Percentiles rank a stretch among this genome's conserved stretches.
phyloP scores from a whole-genome alignment of 805 yeast species.

The Blastobotrys terrestris region DNA sequence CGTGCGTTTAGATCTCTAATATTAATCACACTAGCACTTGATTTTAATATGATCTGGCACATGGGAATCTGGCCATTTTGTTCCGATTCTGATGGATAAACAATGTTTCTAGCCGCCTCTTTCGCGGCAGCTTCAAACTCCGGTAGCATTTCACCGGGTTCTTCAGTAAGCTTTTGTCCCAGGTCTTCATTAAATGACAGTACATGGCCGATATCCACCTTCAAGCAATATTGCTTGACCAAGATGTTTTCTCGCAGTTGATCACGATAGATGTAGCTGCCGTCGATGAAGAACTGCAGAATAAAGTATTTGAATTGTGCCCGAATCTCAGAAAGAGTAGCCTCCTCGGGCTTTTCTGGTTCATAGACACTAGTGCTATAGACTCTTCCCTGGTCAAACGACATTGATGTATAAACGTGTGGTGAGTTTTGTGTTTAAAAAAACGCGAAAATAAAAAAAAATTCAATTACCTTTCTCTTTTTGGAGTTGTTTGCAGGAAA shows the following conservation, averaged over 20 bases:
- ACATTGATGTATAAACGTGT: slow-evolving; percentile 23
- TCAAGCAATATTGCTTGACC: slow-evolving; percentile 63
- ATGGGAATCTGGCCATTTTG: slow-evolving; percentile 52
- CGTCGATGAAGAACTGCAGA: slow-evolving; percentile 76
- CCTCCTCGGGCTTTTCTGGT: slow-evolving; percentile 67
- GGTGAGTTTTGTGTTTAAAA: neutral
- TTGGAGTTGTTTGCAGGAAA: neutral
- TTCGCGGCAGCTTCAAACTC: slow-evolving; percentile 57
- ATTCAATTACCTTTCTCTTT: slow-evolving; percentile 3
- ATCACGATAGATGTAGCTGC: slow-evolving; percentile 76
- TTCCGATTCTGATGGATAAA: slow-evolving; percentile 19
- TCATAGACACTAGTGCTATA: slow-evolving; percentile 71
- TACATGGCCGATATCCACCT: slow-evolving; percentile 76
- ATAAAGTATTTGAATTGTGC: slow-evolving; percentile 64
- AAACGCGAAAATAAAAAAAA: neutral
- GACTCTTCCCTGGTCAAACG: slow-evolving; percentile 34
- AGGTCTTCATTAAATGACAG: slow-evolving; percentile 85
- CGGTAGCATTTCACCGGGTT: slow-evolving; percentile 84
- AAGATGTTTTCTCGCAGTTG: slow-evolving; percentile 83
- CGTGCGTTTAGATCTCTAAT: slow-evolving; percentile 81
- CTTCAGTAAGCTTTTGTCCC: slow-evolving; percentile 75
- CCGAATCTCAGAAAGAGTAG: slow-evolving; percentile 26
- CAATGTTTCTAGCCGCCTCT: slow-evolving; percentile 69
- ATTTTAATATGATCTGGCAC: slow-evolving; percentile 74
- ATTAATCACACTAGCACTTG: slow-evolving; percentile 64